Evolutionary conservation across 2,329 filamentous ascomycete genomes (phyloP), one percentile per base, ranked within the genome.

Genomic region (Fusarium solani-melongenae): DNA sequence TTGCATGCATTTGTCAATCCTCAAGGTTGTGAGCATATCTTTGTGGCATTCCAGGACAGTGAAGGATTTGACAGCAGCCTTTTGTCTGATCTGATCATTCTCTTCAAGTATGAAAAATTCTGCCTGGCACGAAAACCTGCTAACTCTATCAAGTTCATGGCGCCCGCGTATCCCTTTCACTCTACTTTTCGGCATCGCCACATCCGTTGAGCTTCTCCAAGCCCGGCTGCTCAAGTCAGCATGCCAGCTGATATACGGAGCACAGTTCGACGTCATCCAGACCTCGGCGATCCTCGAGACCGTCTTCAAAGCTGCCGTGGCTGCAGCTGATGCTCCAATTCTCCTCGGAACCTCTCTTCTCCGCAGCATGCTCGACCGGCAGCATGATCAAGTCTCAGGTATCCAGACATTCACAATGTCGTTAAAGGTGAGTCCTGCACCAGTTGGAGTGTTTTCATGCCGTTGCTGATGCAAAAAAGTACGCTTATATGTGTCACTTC

Each of bases 401-500:
- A 90, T 94, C 17, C 91, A 94, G 65, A 89, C 90, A 10, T 93
- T 96, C 78, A 86, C 92, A 56, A 90, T 90, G 78, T 91, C 92
- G 12, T 77, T 95, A 3, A 93, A 93, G 86, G 91, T 91, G 80
- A 75, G 81, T 7, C 24, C 62, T 57, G 15, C 12, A 17, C 15
- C 34, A 39, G 5, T 7, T 20, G 6, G 15, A 4, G 24, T 3
- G 20, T 17, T 33, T 6, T 3, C 2, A 17, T 27, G 17, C 31
- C 22, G 57, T 36, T 34, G 22, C 70, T 77, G 41, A 79, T 75
- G 5, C 44, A 6, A 22, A 70, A 20, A 80, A 94, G 89, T 96
- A 96, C 82, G 90, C 92, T 1, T 94, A 95, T 79, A 95, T 97
- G 93, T 94, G 92, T 66, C 93, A 95, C 79, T 96, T 94, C 78